These are phyloP conservation scores for Cryoendolithus antarcticus DNA, from an alignment of 2,329 filamentous ascomycete genomes.

Conservation along the genomic window DNA sequence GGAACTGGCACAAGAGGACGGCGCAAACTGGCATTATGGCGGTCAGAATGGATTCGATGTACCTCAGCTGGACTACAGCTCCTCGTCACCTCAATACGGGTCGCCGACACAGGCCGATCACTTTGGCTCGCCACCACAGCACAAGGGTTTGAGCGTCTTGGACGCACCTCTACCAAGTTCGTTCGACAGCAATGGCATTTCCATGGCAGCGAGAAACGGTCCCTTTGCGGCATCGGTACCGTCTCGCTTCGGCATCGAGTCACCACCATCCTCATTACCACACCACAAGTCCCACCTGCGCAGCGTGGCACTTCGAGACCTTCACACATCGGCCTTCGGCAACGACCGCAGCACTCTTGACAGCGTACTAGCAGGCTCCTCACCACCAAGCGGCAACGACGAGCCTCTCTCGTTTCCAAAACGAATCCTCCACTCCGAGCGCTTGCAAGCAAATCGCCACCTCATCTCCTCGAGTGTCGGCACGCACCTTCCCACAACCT, in stretches of 20 bases:
- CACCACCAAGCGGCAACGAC: slow-evolving; percentile 50
- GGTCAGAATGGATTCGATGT: slow-evolving; percentile 17
- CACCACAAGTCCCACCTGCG: slow-evolving; percentile 28
- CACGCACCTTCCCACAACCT: slow-evolving; percentile 23
- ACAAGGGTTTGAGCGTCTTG: slow-evolving; percentile 69
- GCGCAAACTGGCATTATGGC: slow-evolving; percentile 16
- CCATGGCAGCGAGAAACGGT: slow-evolving; percentile 77
- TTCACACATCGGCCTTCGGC: slow-evolving; percentile 56
- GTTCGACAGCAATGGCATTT: slow-evolving; percentile 92
- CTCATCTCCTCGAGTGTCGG: slow-evolving; percentile 51
- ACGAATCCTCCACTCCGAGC: slow-evolving; percentile 53
- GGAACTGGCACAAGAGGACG: slow-evolving; percentile 13
- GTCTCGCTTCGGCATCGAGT: slow-evolving; percentile 80
- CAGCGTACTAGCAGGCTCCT: slow-evolving; percentile 35
- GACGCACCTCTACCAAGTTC: slow-evolving; percentile 88
- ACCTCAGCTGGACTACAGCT: slow-evolving; percentile 42
- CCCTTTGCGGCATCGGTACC: slow-evolving; percentile 88
- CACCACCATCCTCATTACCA: slow-evolving; percentile 56
- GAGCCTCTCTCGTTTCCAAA: slow-evolving; percentile 57
- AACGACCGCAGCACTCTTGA: slow-evolving; percentile 39
- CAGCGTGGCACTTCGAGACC: slow-evolving; percentile 38
- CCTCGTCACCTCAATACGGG: slow-evolving; percentile 56
- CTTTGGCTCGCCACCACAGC: slow-evolving; percentile 55
- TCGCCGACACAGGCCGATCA: slow-evolving; percentile 70
- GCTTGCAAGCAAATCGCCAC: slow-evolving; percentile 40